Conservation (phyloP, 2,329 filamentous ascomycete species). For the Nothophoma quercina region DNA sequence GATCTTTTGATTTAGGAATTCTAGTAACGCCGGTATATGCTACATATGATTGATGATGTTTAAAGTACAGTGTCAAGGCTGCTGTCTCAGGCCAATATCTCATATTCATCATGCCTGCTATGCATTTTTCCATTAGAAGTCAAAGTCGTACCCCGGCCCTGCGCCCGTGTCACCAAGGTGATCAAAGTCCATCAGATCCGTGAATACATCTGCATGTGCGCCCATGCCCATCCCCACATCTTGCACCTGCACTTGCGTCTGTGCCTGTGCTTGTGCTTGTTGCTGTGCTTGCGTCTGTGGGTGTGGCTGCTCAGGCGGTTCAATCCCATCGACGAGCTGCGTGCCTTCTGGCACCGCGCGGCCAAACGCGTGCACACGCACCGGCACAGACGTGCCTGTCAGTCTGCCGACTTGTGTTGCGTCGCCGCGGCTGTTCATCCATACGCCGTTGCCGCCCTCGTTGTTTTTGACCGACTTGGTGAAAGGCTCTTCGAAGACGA, state of each 20-base stretch:
- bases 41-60: too few relatives aligned
- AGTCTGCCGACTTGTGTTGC: slow-evolving; percentile 35
- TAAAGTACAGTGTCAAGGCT: too few relatives aligned
- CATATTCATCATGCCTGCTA: too few relatives aligned
- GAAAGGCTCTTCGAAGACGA: slow-evolving; percentile 53
- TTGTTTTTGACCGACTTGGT: slow-evolving; percentile 48
- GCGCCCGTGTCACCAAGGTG: slow-evolving; percentile 4
- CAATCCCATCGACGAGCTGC: slow-evolving; percentile 51
- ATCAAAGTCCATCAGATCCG: slow-evolving; percentile 17
- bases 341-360: slow-evolving; percentile 49
- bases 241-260: background rate
- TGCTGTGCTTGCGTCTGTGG: background rate
- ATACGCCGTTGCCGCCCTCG: slow-evolving; percentile 53
- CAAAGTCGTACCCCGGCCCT: slow-evolving; percentile 6
- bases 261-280: too few relatives aligned
- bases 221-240: slow-evolving; percentile 3
- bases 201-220: slow-evolving; percentile 13
- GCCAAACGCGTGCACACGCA: slow-evolving; percentile 54
- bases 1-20: too few relatives aligned
- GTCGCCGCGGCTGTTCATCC: slow-evolving; percentile 59
- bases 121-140: too few relatives aligned
- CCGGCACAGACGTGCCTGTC: slow-evolving; percentile 38
- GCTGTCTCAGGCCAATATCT: too few relatives aligned
- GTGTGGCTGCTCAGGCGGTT: slow-evolving; percentile 35
- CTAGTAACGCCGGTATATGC: too few relatives aligned